Percentiles rank a stretch among this genome's conserved stretches.
phyloP scores from a whole-genome alignment of 2,329 filamentous ascomycete genomes.

The Amylocarpus encephaloides region DNA sequence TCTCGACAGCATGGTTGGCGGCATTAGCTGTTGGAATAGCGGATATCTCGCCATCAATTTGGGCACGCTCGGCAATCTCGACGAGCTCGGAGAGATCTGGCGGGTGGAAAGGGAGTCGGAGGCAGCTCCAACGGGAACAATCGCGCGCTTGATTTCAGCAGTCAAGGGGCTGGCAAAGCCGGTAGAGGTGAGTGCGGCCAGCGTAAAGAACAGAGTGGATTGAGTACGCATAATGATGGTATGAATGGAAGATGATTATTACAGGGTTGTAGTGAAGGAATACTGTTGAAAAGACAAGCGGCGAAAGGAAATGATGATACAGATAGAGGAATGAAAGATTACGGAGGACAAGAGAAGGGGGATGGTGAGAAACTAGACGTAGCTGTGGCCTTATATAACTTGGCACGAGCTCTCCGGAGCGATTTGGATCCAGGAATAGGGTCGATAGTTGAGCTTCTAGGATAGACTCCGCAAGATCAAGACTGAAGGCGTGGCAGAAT shows the following conservation, averaged over 20 bases:
- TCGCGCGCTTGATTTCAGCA: conserved; percentile 5
- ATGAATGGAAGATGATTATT: neutral
- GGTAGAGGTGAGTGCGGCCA: conserved; percentile 14
- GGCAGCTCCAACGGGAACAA: conserved; percentile 5
- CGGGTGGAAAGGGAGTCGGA: conserved; percentile 4
- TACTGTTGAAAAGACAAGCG: neutral
- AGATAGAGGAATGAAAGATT: neutral
- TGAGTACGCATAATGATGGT: conserved; percentile 12
- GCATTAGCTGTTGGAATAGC: neutral
- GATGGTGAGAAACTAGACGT: neutral
- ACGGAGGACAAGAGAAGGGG: neutral
- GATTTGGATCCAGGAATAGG: neutral
- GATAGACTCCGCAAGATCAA: neutral
- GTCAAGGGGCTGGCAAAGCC: conserved; percentile 7
- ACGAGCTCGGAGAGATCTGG: conserved; percentile 2
- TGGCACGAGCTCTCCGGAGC: neutral
- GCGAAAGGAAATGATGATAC: neutral
- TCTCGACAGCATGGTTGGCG: neutral
- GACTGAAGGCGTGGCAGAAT: neutral
- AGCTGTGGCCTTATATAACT: neutral
- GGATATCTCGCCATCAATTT: neutral
- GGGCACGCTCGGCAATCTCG: conserved; percentile 13
- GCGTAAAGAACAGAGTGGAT: conserved; percentile 14
- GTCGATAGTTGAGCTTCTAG: neutral
- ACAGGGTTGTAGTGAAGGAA: neutral